A percentile compares a stretch with the other conserved stretches of the same genome.
Evolutionary conservation across 148 eudicot genomes (phyloP).

Genomic region (Amaranthus palmeri): DNA sequence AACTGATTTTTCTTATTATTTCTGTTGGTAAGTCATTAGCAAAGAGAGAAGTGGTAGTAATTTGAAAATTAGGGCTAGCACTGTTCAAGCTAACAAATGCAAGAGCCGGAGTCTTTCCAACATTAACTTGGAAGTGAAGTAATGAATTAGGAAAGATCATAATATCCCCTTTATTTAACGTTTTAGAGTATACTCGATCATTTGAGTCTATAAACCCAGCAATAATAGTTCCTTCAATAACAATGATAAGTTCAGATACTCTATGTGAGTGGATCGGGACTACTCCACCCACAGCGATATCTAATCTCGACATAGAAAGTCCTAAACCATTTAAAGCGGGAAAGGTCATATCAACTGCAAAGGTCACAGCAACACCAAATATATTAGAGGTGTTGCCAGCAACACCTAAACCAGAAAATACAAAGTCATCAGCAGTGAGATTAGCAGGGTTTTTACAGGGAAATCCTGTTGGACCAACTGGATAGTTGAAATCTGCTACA

Average conservation of each 20-base stretch:
- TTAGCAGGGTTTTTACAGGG: constrained; percentile 19
- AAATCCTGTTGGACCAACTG: constrained; percentile 17
- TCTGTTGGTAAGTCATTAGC: constrained; percentile 13
- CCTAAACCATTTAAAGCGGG: constrained; percentile 24
- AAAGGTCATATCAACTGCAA: constrained; percentile 2
- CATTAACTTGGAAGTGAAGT: constrained; percentile 20
- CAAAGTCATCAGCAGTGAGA: constrained; percentile 16
- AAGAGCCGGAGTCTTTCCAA: constrained; percentile 13
- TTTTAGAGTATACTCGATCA: constrained; percentile 15
- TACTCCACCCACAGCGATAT: constrained; percentile 20
- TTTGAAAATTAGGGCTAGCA: constrained; percentile 7
- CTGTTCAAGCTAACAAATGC: constrained; percentile 21
- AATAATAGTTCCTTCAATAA: constrained; percentile 13
- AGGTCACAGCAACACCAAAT: not conserved
- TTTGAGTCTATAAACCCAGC: constrained; percentile 20
- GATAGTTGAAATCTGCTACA: constrained; percentile 19
- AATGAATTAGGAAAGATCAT: constrained; percentile 21
- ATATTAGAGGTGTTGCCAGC: constrained; percentile 8
- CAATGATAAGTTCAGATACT: constrained; percentile 8
- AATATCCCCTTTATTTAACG: constrained; percentile 19
- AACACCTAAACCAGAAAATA: not conserved
- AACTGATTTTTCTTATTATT: not conserved
- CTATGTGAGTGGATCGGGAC: constrained; percentile 19
- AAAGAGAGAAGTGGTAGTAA: not conserved
- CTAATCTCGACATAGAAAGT: constrained; percentile 15